A percentile compares a stretch with the other conserved stretches of the same genome.
phyloP scores from a whole-genome alignment of 805 yeast genomes.

The Ogataea zsoltii region DNA sequence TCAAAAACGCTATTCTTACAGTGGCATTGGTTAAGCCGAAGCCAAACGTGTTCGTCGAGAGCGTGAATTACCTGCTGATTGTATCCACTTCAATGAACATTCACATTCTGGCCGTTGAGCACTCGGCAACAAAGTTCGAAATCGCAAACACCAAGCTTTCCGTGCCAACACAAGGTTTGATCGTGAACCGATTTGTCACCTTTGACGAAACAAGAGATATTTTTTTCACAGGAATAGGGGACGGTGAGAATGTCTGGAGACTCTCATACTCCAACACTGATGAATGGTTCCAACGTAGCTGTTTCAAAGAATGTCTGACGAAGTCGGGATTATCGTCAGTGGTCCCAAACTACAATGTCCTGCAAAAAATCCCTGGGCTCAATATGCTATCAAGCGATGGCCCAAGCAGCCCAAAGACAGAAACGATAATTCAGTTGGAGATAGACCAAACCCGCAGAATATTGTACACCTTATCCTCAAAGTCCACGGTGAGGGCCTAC shows the following conservation, averaged over 20 bases:
- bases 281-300: slow-evolving; percentile 82
- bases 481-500: slow-evolving; percentile 80
- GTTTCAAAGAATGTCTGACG: slow-evolving; percentile 82
- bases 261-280: slow-evolving; percentile 79
- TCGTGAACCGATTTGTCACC: slow-evolving; percentile 61
- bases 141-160: slow-evolving; percentile 81
- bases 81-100: slow-evolving; percentile 81
- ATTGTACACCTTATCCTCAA: slow-evolving; percentile 79
- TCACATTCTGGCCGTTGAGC: slow-evolving; percentile 72
- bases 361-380: slow-evolving; percentile 32
- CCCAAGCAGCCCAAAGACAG: slow-evolving; percentile 40
- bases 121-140: slow-evolving; percentile 51
- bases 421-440: slow-evolving; percentile 60
- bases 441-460: slow-evolving; percentile 78
- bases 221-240: slow-evolving; percentile 79
- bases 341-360: slow-evolving; percentile 39
- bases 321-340: slow-evolving; percentile 57
- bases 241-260: slow-evolving; percentile 84
- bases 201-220: slow-evolving; percentile 72
- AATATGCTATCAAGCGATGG: slow-evolving; percentile 25
- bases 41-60: slow-evolving; percentile 73
- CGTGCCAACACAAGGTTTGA: slow-evolving; percentile 76
- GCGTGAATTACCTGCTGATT: slow-evolving; percentile 70
- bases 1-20: slow-evolving; percentile 72
- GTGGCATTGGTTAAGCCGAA: slow-evolving; percentile 83